Base-by-base conservation (phyloP, 2,329 filamentous ascomycete species). In the Xylariaceae sp. region DNA sequence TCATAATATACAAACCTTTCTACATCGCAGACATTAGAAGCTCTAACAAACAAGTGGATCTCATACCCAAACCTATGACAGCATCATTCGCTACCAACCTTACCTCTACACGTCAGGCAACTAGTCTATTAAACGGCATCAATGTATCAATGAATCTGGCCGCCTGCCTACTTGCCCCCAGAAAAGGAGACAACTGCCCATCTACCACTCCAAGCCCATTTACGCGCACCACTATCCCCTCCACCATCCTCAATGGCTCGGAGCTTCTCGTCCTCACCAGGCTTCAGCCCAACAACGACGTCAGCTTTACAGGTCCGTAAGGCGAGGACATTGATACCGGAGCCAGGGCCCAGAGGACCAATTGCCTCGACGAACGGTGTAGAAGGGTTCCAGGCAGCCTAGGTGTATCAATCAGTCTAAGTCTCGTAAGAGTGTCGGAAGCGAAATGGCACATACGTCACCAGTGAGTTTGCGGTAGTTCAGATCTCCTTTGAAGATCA, bases 271-370 rank as follows among this genome's bases (percentile, higher is more conserved):
- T 98, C 93, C 60, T 85, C 79, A 6, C 91, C 90, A 8, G 80
- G 64, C 12, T 82, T 75, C n/a, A 98, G 72, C 0, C 89, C 91
- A 19, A 96, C 93, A 0, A 97, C 89, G 7, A 94, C 88, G 60
- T 98, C 93, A 0, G 91, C 91, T 69, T 98, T 98, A 73, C 91
- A 96, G 0, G 93, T 98, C 43, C 93, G 79, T 48, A 98, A 74
- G 0, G 93, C 87, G 19, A 98, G 73, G 3, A 91, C 77, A 45
- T 95, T 89, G 42, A 97, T 65, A 1, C 89, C 89, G 0, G 89
- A 95, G 0, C 78, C 79, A 0, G 81, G 80, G 0, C 91, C 91
- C 38, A 98, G 69, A 0, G 89, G 88, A 1, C 93, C 93, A 44
- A 98, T 83, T 1, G 93, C 90, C 48, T 85, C 76, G 2, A 75